Conservation (phyloP, 1,139 yeast species). For the Pichia sp. region DNA sequence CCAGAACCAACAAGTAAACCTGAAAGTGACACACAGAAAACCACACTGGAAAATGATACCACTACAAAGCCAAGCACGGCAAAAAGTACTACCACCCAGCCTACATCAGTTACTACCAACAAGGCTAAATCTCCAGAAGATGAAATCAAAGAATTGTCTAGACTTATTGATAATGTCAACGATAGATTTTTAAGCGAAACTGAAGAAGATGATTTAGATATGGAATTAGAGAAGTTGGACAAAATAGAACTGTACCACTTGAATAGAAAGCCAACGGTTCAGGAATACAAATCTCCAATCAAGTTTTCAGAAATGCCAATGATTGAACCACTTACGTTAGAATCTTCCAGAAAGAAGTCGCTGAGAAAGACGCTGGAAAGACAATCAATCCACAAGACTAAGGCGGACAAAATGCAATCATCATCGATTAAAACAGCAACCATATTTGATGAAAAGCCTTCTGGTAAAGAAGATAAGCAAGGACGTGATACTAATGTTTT, state of each 20-base stretch:
- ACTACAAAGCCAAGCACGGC: not conserved
- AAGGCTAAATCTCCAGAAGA: constrained; percentile 20
- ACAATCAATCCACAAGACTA: not conserved
- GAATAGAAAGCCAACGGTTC: constrained; percentile 16
- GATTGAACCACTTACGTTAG: constrained; percentile 43
- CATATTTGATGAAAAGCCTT: constrained; percentile 4
- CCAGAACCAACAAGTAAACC: no score
- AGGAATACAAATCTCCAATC: constrained; percentile 31
- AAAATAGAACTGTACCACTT: constrained; percentile 30
- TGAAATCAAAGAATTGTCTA: constrained; percentile 23
- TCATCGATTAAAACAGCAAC: constrained; percentile 1
- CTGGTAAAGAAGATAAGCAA: not conserved
- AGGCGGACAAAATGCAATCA: not conserved
- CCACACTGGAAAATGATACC: not conserved
- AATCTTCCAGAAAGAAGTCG: constrained; percentile 26
- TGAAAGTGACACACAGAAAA: not conserved
- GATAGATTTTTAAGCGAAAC: constrained; percentile 25
- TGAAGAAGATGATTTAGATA: constrained; percentile 25
- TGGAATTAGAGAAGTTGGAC: constrained; percentile 27
- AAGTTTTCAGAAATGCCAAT: constrained; percentile 45
- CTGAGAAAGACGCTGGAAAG: constrained; percentile 12
- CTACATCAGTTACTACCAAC: not conserved
- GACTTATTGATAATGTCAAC: constrained; percentile 20
- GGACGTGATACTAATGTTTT: not conserved
- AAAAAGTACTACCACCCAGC: constrained; percentile 12